Percentiles rank a stretch among this genome's conserved stretches.
Evolutionary conservation across 1,139 yeast species (phyloP).

Genomic region (Dujonia santamariae): DNA sequence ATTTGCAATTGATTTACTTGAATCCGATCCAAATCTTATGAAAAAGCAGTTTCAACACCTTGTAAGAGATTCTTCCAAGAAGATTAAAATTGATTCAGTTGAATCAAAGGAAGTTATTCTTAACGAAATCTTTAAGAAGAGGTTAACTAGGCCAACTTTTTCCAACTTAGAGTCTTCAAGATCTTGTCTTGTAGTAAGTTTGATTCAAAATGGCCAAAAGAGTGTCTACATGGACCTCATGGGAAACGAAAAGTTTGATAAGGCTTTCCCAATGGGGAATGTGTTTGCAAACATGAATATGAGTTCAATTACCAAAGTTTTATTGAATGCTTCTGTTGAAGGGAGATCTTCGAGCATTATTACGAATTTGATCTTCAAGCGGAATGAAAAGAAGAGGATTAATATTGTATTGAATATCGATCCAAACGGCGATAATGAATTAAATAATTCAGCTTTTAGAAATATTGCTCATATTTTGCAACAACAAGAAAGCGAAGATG

Average conservation of each 20-base stretch:
- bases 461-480: constrained; percentile 25
- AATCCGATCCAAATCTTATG: constrained; percentile 8
- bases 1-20: constrained; percentile 25
- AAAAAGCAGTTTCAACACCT: constrained; percentile 4
- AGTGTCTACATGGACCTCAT: constrained; percentile 27
- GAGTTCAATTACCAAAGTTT: constrained; percentile 27
- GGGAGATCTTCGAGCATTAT: constrained; percentile 25
- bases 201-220: constrained; percentile 16
- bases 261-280: constrained; percentile 14
- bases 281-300: constrained; percentile 27
- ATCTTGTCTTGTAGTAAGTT: constrained; percentile 26
- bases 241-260: constrained; percentile 29
- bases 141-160: constrained; percentile 20
- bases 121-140: constrained; percentile 17
- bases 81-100: constrained; percentile 5
- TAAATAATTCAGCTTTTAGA: constrained; percentile 25
- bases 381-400: constrained; percentile 13
- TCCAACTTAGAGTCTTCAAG: constrained; percentile 23
- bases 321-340: constrained; percentile 11
- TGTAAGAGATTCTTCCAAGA: constrained; percentile 4
- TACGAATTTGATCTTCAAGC: constrained; percentile 27
- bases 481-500: constrained; percentile 2
- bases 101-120: constrained; percentile 9
- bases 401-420: constrained; percentile 29
- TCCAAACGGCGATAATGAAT: constrained; percentile 22